These are phyloP conservation scores for Seminavis robusta DNA, from an alignment of 108 stramenopile species.

Conservation along the genomic window DNA sequence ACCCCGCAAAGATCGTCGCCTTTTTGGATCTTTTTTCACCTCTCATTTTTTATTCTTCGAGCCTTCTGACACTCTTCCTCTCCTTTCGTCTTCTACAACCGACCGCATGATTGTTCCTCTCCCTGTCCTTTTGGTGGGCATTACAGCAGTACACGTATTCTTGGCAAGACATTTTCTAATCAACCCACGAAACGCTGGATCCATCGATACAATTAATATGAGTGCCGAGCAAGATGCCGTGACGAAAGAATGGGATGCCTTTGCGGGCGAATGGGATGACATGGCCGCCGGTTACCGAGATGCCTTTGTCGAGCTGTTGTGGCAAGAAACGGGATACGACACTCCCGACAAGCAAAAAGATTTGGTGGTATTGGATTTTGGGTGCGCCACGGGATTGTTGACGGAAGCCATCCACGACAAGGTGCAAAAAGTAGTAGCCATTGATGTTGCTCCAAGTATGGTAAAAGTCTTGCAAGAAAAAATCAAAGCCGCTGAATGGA, in stretches of 20 bases:
- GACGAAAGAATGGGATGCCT: conserved; percentile 36
- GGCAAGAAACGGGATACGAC: conserved; percentile 10
- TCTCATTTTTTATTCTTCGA: too few relatives aligned
- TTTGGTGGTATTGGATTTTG: conserved; percentile 39
- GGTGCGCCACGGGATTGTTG: conserved; percentile 45
- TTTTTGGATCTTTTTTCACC: too few relatives aligned
- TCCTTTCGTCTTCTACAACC: too few relatives aligned
- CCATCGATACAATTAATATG: too few relatives aligned
- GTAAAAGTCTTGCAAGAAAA: conserved; percentile 30
- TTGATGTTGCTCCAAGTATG: conserved; percentile 39
- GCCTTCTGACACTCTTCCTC: too few relatives aligned
- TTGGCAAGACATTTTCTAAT: too few relatives aligned
- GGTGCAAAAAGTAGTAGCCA: conserved; percentile 14
- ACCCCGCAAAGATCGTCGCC: too few relatives aligned
- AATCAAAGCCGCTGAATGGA: conserved; percentile 26
- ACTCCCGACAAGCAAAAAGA: conserved; percentile 1
- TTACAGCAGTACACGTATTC: too few relatives aligned
- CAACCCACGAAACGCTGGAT: too few relatives aligned
- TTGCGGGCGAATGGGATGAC: conserved; percentile 52
- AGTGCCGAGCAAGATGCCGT: conserved; percentile 28
- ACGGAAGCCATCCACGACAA: conserved; percentile 19
- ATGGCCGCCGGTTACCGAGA: conserved; percentile 23
- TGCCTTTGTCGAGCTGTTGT: conserved; percentile 19
- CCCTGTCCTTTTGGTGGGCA: too few relatives aligned
- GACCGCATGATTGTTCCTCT: too few relatives aligned